Evolutionary conservation across 2,329 filamentous ascomycete species (phyloP).

Genomic region (Trichoderma atroviride): DNA sequence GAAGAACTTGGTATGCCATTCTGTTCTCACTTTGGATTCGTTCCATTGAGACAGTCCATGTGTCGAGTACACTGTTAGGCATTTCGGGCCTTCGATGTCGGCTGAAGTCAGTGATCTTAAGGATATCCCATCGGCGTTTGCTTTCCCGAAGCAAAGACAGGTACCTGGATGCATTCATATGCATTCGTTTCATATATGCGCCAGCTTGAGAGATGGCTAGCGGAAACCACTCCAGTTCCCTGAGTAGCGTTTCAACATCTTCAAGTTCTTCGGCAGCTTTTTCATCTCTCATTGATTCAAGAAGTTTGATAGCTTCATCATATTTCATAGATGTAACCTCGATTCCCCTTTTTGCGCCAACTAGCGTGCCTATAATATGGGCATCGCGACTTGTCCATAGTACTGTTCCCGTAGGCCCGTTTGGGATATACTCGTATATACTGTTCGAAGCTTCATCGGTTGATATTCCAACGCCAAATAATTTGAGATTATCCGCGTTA

Average conservation of each 20-base stretch:
- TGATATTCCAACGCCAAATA: constrained; percentile 33
- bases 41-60: constrained; percentile 41
- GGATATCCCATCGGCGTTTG: constrained; percentile 32
- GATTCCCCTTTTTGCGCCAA: constrained; percentile 32
- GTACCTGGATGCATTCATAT: constrained; percentile 33
- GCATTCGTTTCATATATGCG: constrained; percentile 37
- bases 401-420: constrained; percentile 33
- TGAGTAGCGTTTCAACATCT: constrained; percentile 23
- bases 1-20: constrained; percentile 33
- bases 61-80: constrained; percentile 40
- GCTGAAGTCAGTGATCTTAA: constrained; percentile 33
- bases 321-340: constrained; percentile 33
- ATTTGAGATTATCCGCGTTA: constrained; percentile 38
- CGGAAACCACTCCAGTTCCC: constrained; percentile 36
- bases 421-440: constrained; percentile 35
- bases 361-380: constrained; percentile 31
- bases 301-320: background rate
- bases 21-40: constrained; percentile 35
- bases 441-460: background rate
- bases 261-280: constrained; percentile 29
- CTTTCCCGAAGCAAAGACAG: constrained; percentile 32
- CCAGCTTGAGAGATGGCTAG: constrained; percentile 41
- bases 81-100: constrained; percentile 35
- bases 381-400: constrained; percentile 41
- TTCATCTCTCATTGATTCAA: background rate